Percentiles rank a stretch among this genome's conserved stretches.
phyloP scores from a whole-genome alignment of 2,329 filamentous ascomycete species.

The Myriosclerotinia duriaeana region DNA sequence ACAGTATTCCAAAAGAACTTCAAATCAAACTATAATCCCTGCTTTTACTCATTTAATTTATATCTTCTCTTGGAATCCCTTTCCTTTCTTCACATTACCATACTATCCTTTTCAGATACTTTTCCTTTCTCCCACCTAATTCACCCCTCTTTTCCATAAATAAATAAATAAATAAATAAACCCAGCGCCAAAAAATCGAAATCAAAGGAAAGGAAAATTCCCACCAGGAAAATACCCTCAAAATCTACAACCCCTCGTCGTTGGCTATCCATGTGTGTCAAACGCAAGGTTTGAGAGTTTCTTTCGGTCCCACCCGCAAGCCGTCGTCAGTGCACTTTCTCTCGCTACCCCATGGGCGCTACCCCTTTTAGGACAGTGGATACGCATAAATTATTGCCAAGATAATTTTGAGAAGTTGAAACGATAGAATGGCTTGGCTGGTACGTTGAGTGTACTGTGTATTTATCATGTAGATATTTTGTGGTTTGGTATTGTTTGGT shows the following conservation, averaged over 20 bases:
- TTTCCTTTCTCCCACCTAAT: background rate
- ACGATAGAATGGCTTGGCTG: slow-evolving; percentile 1
- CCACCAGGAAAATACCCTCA: background rate
- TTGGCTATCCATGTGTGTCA: background rate
- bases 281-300: background rate
- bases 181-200: background rate
- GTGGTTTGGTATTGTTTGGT: too few relatives aligned
- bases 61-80: background rate
- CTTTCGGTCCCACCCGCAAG: background rate
- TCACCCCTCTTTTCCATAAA: background rate
- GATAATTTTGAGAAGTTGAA: background rate
- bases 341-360: background rate
- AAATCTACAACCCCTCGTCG: too few relatives aligned
- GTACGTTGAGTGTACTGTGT: background rate
- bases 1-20: background rate
- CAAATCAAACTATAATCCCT: background rate
- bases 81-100: background rate
- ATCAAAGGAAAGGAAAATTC: background rate
- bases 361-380: background rate
- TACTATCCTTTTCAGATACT: background rate
- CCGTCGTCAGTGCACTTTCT: background rate
- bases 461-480: too few relatives aligned
- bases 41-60: background rate
- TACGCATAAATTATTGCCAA: background rate
- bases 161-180: background rate